Evolutionary conservation across 805 yeast species (phyloP).

Genomic region (Scheffersomyces spartinae): DNA sequence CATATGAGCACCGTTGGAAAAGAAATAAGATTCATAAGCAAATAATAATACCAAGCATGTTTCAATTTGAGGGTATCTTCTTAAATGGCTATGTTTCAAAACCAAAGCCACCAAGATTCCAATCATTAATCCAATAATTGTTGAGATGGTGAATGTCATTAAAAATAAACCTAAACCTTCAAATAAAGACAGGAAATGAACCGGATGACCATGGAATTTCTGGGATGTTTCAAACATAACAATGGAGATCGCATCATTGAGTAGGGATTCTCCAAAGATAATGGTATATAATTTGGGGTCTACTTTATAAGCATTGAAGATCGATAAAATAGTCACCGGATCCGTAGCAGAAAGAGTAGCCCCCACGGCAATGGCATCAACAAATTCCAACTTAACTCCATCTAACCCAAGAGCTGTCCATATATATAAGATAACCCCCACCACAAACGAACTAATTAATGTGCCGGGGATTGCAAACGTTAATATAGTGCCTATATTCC

Average conservation of each 20-base stretch:
- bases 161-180: conserved; percentile 90
- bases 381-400: conserved; percentile 78
- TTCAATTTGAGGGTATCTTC: conserved; percentile 95
- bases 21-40: conserved; percentile 94
- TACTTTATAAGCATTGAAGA: conserved; percentile 94
- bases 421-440: conserved; percentile 76
- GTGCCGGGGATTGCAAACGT: conserved; percentile 98
- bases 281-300: conserved; percentile 96
- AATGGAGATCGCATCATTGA: conserved; percentile 96
- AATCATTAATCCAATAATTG: conserved; percentile 77
- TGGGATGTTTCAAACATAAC: conserved; percentile 99
- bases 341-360: conserved; percentile 98
- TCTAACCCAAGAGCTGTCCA: conserved; percentile 93
- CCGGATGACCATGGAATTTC: conserved; percentile 77
- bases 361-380: conserved; percentile 95
- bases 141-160: conserved; percentile 85
- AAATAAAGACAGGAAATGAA: conserved; percentile 65
- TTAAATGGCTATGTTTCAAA: conserved; percentile 82
- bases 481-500: conserved; percentile 81
- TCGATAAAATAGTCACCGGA: conserved; percentile 93
- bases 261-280: conserved; percentile 89
- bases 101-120: conserved; percentile 86
- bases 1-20: conserved; percentile 98
- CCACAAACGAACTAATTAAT: conserved; percentile 77
- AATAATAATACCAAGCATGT: conserved; percentile 82